Evolutionary conservation across 176 grass and related monocot species (phyloP), one percentile per base, ranked within the genome.

Genomic region (Musa troglodytarum): DNA sequence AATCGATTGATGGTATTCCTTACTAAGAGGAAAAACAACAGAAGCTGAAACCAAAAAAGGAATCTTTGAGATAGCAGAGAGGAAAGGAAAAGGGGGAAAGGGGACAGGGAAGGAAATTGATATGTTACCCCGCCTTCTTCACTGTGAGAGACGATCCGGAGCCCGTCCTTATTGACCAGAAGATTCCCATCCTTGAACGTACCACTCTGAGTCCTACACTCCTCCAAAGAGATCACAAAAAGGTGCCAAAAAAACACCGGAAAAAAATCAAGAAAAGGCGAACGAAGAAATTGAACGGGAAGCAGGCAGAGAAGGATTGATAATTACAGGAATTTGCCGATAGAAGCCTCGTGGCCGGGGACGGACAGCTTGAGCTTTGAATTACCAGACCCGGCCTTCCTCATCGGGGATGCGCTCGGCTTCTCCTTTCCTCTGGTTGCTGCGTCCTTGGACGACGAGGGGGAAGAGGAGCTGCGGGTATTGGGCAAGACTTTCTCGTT

Each of bases 151-250:
- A 99, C 91, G 85, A 99, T 95, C 71, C 96, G 88, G 28, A 99
- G 91, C 20, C 96, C 96, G 21, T 99, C 88, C 87, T 94, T 94
- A 73, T 95, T 99, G 71, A 99, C 96, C 53, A 88, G 91, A 83
- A 99, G 81, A 53, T 99, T 91, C 54, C 96, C 96, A 71, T 94
- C 91, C 87, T 79, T 99, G 77, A 99, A 99, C 55, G 96, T 99
- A 51, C 96, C 96, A 84, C 96, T 99, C 58, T 92, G 85, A 75
- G 96, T 99, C 81, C 96, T 99, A 64, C 24, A 76, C 23, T 49
- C 65, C 52, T 7, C 19, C 63, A 53, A 64, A 65, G 21, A 57
- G 66, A 75, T 50, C 53, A 2, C 66, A 49, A 52, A 53, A 58
- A 1, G 15, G 1, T 19, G 17, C 15, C 2, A 57, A 13, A 21